Evolutionary conservation across 1,139 yeast species (phyloP).

Genomic region (Debaryomyces sp.): DNA sequence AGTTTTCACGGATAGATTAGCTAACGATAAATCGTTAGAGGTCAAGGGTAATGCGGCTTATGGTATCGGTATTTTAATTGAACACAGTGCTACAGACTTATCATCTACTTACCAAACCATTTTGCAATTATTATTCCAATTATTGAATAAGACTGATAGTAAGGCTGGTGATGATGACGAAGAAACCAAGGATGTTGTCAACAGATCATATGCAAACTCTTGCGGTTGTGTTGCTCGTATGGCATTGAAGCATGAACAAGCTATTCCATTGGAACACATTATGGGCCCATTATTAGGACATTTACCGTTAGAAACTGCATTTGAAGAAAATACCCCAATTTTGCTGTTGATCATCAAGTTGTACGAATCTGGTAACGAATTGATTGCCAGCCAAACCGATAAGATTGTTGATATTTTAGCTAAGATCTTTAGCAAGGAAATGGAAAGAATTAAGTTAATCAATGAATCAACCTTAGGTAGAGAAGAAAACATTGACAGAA

Average conservation of each 20-base stretch:
- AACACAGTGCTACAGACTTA: slow-evolving; percentile 58
- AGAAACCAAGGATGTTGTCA: slow-evolving; percentile 77
- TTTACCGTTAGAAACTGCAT: slow-evolving; percentile 86
- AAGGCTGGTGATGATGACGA: slow-evolving; percentile 67
- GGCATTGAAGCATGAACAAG: slow-evolving; percentile 70
- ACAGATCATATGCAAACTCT: slow-evolving; percentile 89
- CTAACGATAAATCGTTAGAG: slow-evolving; percentile 79
- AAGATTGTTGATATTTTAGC: slow-evolving; percentile 69
- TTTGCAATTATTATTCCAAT: slow-evolving; percentile 74
- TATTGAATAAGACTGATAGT: slow-evolving; percentile 77
- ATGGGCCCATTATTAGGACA: slow-evolving; percentile 75
- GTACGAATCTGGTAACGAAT: slow-evolving; percentile 63
- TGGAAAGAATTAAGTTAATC: slow-evolving; percentile 68
- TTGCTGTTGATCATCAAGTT: slow-evolving; percentile 75
- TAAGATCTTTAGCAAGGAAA: slow-evolving; percentile 71
- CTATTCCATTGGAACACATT: slow-evolving; percentile 81
- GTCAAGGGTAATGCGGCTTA: slow-evolving; percentile 96
- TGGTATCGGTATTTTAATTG: slow-evolving; percentile 85
- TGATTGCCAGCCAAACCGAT: slow-evolving; percentile 61
- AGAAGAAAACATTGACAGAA: slow-evolving; percentile 75
- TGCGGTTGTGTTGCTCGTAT: slow-evolving; percentile 97
- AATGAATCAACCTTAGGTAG: slow-evolving; percentile 79
- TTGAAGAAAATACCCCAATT: slow-evolving; percentile 91
- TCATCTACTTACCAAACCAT: slow-evolving; percentile 67
- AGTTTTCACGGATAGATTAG: slow-evolving; percentile 66